phyloP scores from a whole-genome alignment of 805 yeast genomes.

The Myxozyma udenii region DNA sequence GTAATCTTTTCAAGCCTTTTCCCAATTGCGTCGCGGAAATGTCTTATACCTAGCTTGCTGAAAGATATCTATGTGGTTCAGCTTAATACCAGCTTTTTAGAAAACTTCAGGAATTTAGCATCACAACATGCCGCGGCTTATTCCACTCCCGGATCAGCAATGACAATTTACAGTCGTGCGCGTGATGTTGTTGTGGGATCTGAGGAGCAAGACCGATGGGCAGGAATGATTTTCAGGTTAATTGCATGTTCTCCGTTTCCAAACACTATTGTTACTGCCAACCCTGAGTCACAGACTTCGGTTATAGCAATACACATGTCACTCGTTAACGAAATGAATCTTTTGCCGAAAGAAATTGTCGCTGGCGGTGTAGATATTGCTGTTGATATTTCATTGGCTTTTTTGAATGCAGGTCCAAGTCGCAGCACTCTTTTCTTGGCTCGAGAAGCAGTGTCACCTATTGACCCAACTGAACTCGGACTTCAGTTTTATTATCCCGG shows the following conservation, averaged over 20 bases:
- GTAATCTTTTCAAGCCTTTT: slow-evolving; percentile 1
- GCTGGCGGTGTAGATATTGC: neutral
- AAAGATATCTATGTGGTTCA: too few species aligned
- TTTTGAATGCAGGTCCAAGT: neutral
- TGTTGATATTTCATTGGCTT: neutral
- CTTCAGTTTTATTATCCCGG: slow-evolving; percentile 15
- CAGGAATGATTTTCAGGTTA: slow-evolving; percentile 12
- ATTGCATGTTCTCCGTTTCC: slow-evolving; percentile 19
- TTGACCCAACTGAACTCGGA: neutral
- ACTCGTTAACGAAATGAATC: slow-evolving; percentile 26
- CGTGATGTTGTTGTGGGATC: neutral
- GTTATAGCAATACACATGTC: slow-evolving; percentile 16
- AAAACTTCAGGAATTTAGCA: neutral
- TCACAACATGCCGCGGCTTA: neutral
- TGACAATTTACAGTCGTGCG: neutral
- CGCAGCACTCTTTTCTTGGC: neutral
- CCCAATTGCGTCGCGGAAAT: too few species aligned
- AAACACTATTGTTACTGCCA: neutral
- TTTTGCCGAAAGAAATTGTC: slow-evolving; percentile 14
- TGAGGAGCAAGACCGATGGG: neutral
- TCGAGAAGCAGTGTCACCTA: neutral
- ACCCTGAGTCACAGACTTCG: neutral
- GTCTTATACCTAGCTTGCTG: too few species aligned
- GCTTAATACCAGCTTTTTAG: neutral
- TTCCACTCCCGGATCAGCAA: neutral